phyloP scores from a whole-genome alignment of 2,329 filamentous ascomycete genomes.

The Chaetomium sp. region DNA sequence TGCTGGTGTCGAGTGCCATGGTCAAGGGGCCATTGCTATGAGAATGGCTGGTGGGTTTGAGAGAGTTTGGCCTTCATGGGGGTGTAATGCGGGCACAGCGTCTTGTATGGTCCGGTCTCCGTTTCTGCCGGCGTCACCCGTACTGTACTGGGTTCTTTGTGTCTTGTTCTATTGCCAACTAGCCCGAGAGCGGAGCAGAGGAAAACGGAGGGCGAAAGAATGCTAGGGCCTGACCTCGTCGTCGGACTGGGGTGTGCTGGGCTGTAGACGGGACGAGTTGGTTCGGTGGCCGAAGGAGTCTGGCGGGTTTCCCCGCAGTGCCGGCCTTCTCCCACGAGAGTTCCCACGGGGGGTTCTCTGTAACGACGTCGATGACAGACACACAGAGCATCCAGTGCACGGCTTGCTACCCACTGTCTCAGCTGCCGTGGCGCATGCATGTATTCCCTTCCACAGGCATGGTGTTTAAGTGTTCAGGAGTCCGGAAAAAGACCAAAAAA shows the following conservation, averaged over 20 bases:
- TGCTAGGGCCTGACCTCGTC: background rate
- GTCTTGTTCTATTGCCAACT: background rate
- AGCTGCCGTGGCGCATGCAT: too few relatives aligned
- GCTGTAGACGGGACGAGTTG: background rate
- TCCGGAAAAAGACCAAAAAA: background rate
- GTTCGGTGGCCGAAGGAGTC: background rate
- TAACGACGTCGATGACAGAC: too few relatives aligned
- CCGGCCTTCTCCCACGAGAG: too few relatives aligned
- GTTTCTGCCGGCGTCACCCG: background rate
- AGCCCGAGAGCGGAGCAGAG: background rate
- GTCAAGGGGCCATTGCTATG: background rate
- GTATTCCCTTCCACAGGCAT: too few relatives aligned
- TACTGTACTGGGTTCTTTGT: background rate
- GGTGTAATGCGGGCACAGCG: background rate
- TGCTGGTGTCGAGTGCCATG: conserved; percentile 21
- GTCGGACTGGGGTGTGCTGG: background rate
- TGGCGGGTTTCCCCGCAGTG: background rate
- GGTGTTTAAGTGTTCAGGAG: background rate
- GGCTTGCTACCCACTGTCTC: too few relatives aligned
- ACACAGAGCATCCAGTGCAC: too few relatives aligned
- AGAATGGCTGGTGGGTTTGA: background rate
- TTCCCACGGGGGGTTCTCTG: too few relatives aligned
- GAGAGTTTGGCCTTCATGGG: background rate
- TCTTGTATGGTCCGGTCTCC: background rate
- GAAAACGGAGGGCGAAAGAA: too few relatives aligned